Evolutionary conservation across 371 early-diverging fungal genomes (phyloP).

Genomic region (Mucor sp.): DNA sequence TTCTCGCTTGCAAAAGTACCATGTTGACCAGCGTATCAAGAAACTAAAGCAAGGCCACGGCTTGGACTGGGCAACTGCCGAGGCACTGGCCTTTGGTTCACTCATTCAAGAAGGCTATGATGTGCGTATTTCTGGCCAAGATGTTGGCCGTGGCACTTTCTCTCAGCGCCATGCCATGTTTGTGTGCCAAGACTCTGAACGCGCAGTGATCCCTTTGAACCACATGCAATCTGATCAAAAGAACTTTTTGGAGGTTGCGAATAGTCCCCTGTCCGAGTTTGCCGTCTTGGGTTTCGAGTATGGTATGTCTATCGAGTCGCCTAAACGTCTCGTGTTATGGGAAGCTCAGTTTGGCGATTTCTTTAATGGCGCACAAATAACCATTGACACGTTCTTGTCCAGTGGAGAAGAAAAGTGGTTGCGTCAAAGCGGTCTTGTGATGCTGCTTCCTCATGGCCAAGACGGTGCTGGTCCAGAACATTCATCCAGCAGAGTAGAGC

Average conservation of each 20-base stretch:
- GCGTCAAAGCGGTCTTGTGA: slow-evolving; percentile 84
- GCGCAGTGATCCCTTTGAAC: slow-evolving; percentile 82
- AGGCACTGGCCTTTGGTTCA: slow-evolving; percentile 92
- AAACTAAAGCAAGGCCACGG: slow-evolving; percentile 68
- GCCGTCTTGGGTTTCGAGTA: slow-evolving; percentile 96
- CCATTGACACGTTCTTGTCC: slow-evolving; percentile 90
- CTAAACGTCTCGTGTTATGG: slow-evolving; percentile 88
- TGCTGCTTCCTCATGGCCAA: slow-evolving; percentile 95
- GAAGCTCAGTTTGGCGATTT: slow-evolving; percentile 99
- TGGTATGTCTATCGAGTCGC: slow-evolving; percentile 88
- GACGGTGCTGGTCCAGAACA: slow-evolving; percentile 98
- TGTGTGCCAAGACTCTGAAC: slow-evolving; percentile 80
- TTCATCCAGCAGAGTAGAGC: slow-evolving; percentile 85
- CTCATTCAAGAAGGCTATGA: slow-evolving; percentile 81
- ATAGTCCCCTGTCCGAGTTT: slow-evolving; percentile 88
- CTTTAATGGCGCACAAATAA: slow-evolving; percentile 95
- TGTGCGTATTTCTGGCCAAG: slow-evolving; percentile 95
- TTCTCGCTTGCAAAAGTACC: slow-evolving; percentile 87
- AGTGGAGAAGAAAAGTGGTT: slow-evolving; percentile 96
- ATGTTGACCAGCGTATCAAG: slow-evolving; percentile 79
- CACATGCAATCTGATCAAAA: slow-evolving; percentile 54
- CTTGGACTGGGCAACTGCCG: slow-evolving; percentile 97
- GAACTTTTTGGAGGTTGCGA: slow-evolving; percentile 73
- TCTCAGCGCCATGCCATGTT: slow-evolving; percentile 96
- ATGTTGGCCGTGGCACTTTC: slow-evolving; percentile 98